Percentiles rank a stretch among this genome's conserved stretches.
These are phyloP conservation scores for Chlorella sp. DNA, from an alignment of 139 green algal genomes.

Conservation along the genomic window DNA sequence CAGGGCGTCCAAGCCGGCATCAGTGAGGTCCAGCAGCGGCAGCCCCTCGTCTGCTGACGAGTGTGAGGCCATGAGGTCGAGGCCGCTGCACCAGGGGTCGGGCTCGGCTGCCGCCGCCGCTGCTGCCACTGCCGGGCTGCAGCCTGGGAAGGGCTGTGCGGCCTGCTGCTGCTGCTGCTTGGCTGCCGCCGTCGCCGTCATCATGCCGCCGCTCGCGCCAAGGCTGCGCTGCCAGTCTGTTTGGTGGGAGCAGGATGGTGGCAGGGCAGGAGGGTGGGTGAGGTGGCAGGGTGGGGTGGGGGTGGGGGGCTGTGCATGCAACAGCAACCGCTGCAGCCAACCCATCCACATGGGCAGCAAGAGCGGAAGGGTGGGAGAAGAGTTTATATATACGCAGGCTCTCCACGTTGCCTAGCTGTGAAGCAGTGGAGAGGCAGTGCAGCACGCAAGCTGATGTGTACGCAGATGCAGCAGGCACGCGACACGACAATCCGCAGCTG, in stretches of 20 bases:
- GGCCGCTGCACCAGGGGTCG: slow-evolving; percentile 11
- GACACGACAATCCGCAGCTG: background rate
- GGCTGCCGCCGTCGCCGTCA: background rate
- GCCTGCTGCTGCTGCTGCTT: background rate
- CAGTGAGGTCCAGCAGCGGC: background rate
- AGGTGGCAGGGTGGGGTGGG: too few species aligned
- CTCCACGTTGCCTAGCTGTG: too few species aligned
- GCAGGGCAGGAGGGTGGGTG: background rate
- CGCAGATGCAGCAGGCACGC: background rate
- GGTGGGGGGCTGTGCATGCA: background rate
- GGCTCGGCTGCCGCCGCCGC: background rate
- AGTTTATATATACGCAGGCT: too few species aligned
- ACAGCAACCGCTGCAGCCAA: background rate
- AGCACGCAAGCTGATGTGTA: background rate
- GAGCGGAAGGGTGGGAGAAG: too few species aligned
- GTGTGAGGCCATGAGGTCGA: background rate
- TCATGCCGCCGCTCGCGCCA: too few species aligned
- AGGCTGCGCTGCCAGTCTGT: slow-evolving; percentile 17
- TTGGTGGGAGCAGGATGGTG: background rate
- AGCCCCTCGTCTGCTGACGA: background rate
- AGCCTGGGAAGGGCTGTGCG: too few species aligned
- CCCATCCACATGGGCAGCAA: background rate
- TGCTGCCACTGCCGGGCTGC: background rate
- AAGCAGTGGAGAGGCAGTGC: too few species aligned
- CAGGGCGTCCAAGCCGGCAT: slow-evolving; percentile 8